Conservation (phyloP, 2,329 filamentous ascomycete genomes). For the Penicillium sp. region DNA sequence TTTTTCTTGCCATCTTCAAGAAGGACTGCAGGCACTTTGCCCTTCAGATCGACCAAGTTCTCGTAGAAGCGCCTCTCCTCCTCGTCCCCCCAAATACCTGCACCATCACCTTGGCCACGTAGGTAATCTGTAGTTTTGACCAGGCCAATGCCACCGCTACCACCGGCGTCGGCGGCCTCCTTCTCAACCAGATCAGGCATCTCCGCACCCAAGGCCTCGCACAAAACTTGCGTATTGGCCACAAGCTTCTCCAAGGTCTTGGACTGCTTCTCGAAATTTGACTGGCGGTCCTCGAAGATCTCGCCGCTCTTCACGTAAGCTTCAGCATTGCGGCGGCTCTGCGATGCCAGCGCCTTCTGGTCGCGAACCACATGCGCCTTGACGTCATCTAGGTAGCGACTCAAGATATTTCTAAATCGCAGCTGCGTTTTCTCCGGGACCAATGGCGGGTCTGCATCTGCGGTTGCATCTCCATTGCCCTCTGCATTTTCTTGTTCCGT, state of each 20-base stretch:
- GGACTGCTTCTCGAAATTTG: slow-evolving; percentile 91
- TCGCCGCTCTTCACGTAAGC: slow-evolving; percentile 98
- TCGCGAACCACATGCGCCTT: slow-evolving; percentile 88
- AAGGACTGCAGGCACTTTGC: slow-evolving; percentile 91
- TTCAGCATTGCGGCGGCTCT: slow-evolving; percentile 93
- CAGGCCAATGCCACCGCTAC: slow-evolving; percentile 83
- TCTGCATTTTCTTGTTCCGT: slow-evolving; percentile 57
- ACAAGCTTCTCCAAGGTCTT: slow-evolving; percentile 92
- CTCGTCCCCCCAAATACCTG: slow-evolving; percentile 98
- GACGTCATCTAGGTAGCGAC: slow-evolving; percentile 90
- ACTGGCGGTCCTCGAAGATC: slow-evolving; percentile 95
- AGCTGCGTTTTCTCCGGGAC: slow-evolving; percentile 78
- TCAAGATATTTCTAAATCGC: slow-evolving; percentile 83
- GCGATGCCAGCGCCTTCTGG: slow-evolving; percentile 83
- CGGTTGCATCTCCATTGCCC: slow-evolving; percentile 46
- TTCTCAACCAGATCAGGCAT: slow-evolving; percentile 93
- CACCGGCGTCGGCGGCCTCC: slow-evolving; percentile 68
- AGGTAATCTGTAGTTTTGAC: slow-evolving; percentile 95
- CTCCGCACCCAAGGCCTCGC: slow-evolving; percentile 84
- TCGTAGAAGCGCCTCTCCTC: slow-evolving; percentile 98
- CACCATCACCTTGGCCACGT: slow-evolving; percentile 84
- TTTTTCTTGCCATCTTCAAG: slow-evolving; percentile 96
- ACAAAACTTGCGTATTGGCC: slow-evolving; percentile 86
- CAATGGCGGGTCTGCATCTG: slow-evolving; percentile 72
- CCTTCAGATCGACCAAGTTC: slow-evolving; percentile 91